Evolutionary conservation across 2,329 filamentous ascomycete genomes (phyloP), one percentile per base, ranked within the genome.

Genomic region (Daldinia sp.): DNA sequence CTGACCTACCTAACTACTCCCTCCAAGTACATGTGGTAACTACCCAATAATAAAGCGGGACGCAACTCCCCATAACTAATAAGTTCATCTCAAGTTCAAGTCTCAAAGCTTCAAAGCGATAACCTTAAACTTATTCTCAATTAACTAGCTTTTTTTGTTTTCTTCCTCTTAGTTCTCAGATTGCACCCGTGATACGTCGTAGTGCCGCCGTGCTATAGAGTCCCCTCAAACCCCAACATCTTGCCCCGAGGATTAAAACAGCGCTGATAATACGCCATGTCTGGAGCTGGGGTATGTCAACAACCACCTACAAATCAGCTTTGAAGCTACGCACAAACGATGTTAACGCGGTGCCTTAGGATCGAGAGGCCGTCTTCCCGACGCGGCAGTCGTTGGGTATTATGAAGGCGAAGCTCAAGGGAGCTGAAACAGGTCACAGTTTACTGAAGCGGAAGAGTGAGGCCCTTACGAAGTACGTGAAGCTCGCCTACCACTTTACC

Each of bases 341-440:
- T 61, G 43, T 61, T 73, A 60, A 74, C 54, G 57, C 34, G 53
- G 19, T 13, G 25, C 17, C 13, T 6, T 52, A 97, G 94, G 93
- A 94, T 78, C 89, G 95, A 78, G 95, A 99, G 82, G 86, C 94
- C 75, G 94, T 99, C 81, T 99, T 99, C 81, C 92, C 95, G 74
- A 99, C 95, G 76, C 92, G 95, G 75, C 95, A 99, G 84, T 96
- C 93, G 78, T 84, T 99, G 80, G 94, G 93, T 69, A 80, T 96
- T 76, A 99, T 99, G 94, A 98, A 98, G 82, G 88, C 90, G 70
- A 99, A 99, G 85, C 88, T 99, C 76, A 98, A 98, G 84, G 94
- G 91, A 66, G 91, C 91, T 58, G 90, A 94, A 78, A 93, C 88
- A 45, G 95, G 95, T 49, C 94, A 99, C 82, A 97, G 91, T 78